Evolutionary conservation across 805 yeast genomes (phyloP).

Genomic region (Sugiyamaella lignohabitans): DNA sequence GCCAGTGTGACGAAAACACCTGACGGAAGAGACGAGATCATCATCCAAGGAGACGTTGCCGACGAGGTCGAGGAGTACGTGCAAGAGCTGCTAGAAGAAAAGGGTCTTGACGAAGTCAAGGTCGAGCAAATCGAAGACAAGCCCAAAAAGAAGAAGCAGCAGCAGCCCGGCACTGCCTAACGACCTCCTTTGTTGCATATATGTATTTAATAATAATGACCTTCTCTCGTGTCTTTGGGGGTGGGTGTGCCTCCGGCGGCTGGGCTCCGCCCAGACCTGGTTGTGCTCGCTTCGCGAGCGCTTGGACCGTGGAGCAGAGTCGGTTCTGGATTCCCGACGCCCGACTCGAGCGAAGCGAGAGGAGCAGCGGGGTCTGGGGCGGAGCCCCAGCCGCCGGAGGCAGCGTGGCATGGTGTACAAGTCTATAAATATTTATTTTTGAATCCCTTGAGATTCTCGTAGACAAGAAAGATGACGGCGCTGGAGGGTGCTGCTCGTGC

Average conservation of each 20-base stretch:
- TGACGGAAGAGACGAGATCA: slow-evolving; percentile 86
- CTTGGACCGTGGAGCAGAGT: background rate
- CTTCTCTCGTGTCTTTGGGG: background rate
- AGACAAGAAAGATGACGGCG: slow-evolving; percentile 75
- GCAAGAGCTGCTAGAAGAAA: slow-evolving; percentile 62
- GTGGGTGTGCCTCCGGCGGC: background rate
- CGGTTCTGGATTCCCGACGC: no score
- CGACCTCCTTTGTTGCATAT: background rate
- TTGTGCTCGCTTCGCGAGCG: background rate
- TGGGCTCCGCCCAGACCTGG: background rate
- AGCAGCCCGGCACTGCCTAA: slow-evolving; percentile 1
- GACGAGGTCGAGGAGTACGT: slow-evolving; percentile 82
- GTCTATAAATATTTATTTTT: background rate
- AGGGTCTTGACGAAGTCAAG: slow-evolving; percentile 76
- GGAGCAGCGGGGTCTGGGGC: background rate
- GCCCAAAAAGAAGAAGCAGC: slow-evolving; percentile 54
- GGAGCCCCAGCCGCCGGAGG: background rate
- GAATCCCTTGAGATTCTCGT: slow-evolving; percentile 41
- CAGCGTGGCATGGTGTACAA: background rate
- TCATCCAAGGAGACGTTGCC: slow-evolving; percentile 91
- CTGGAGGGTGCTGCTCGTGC: slow-evolving; percentile 83
- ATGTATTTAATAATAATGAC: background rate
- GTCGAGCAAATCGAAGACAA: slow-evolving; percentile 85
- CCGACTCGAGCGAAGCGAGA: background rate
- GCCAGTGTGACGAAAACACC: slow-evolving; percentile 85